Base-by-base conservation (phyloP, 352 stramenopile genomes). In the Globisporangium spinosum region DNA sequence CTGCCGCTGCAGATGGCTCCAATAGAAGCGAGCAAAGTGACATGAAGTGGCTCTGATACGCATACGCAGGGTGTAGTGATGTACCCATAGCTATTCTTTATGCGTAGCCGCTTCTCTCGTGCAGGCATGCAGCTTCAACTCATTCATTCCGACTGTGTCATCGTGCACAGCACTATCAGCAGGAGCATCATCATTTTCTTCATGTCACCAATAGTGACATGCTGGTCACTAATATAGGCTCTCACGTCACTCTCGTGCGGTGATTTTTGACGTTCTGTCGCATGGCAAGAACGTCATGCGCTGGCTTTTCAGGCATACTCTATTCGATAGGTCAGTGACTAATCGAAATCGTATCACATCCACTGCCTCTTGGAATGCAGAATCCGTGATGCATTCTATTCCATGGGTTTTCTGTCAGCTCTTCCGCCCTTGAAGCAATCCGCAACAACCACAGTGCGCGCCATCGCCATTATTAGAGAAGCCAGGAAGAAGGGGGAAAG, bases 1-100 rank as follows among this genome's bases (percentile, higher is more conserved):
- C 17, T 66, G 9, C 61, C 45, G 61, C 32, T 64, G 8, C 59
- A 57, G 59, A 35, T 64, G 35, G 43, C 58, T 1, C 22, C 25
- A 7, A 32, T 22, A 20, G 45, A 22, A 54, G 45, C 20, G 3
- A 7, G 45, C 45, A 25, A 22, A 10, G n/a, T 15, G 20, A 5
- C 20, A 7, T 54, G 20, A 54, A 20, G 8, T 12, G 20, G 13
- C 7, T n/a, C 45, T 25, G 1, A 9, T 47, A 47, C 3, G 13
- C 40, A 47, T 15, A 8, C 15, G 10, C 13, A 5, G 40, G 6
- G 40, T 47, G 40, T 47, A 9, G 40, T n/a, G 15, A 8, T 2
- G 12, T n/a, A n/a, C 40, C 13, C 1, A n/a, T 2, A 47, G 15
- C 15, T 6, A 20, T 47, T n/a, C 40, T 32, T 32, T 45, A 45